Conservation (phyloP, 371 early-diverging fungal species). For the Mucor ambiguus region DNA sequence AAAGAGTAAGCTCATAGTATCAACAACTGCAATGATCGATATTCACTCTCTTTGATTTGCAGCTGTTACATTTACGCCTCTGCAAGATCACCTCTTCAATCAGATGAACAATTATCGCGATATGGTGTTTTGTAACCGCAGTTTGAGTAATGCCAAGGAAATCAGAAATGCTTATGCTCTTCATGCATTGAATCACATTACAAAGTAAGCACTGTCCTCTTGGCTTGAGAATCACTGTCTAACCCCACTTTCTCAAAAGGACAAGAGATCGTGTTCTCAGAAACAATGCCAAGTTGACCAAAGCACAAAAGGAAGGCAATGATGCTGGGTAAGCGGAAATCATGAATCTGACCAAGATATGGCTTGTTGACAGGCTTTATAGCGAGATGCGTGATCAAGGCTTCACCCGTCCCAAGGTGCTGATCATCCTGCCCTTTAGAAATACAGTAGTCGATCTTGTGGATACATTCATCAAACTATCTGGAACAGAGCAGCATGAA, state of each 20-base stretch:
- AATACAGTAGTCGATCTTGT: slow-evolving; percentile 83
- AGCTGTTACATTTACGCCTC: slow-evolving; percentile 43
- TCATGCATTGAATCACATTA: slow-evolving; percentile 90
- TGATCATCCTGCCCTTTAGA: slow-evolving; percentile 90
- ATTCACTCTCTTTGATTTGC: neutral
- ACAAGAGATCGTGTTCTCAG: slow-evolving; percentile 77
- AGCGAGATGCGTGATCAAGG: slow-evolving; percentile 93
- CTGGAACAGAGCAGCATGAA: slow-evolving; percentile 80
- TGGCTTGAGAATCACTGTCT: neutral
- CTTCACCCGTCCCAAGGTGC: slow-evolving; percentile 91
- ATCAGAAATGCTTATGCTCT: slow-evolving; percentile 74
- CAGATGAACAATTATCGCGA: slow-evolving; percentile 78
- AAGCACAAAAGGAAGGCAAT: slow-evolving; percentile 53
- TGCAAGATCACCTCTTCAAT: slow-evolving; percentile 65
- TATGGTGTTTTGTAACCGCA: slow-evolving; percentile 71
- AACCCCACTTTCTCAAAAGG: slow-evolving; percentile 23
- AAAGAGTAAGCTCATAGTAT: slow-evolving; percentile 6
- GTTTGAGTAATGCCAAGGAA: slow-evolving; percentile 62
- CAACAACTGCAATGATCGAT: neutral
- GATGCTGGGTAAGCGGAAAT: slow-evolving; percentile 40
- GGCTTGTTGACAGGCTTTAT: neutral
- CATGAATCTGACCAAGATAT: neutral
- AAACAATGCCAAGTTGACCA: slow-evolving; percentile 75
- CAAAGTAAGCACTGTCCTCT: slow-evolving; percentile 55
- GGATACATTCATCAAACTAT: slow-evolving; percentile 71